Base-by-base conservation (phyloP, 305 asterid genomes). In the Solanum aculeatissimum region DNA sequence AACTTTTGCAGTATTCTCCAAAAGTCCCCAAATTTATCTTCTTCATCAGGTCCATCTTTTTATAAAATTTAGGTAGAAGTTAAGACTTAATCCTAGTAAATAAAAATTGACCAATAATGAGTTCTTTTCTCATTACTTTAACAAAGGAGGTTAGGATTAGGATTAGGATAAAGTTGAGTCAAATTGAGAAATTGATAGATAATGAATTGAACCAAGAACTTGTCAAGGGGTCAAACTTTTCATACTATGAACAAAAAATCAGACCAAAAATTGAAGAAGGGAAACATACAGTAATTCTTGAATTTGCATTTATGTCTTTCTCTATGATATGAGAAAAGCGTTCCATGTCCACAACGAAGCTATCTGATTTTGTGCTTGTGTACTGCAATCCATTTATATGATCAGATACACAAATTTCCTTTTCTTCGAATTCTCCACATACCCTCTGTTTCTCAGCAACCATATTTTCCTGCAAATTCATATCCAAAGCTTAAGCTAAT, bases 201-300 rank as follows among this genome's bases (percentile, higher is more conserved):
- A 0, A 7, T 40, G 27, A 69, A 32, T 69, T 19, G 51, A 38
- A 70, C 7, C 40, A 45, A 47, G 8, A 45, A 72, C 14, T 45
- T 72, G 57, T 23, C 19, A 42, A 27, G 15, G 42, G 11, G 38
- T 45, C 19, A 21, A 7, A 2, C 1, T 10, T 32, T 68, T 4
- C 27, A 35, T 8, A 66, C 57, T 72, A n/a, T 6, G 10, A 23
- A 70, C 11, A 11, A 38, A 60, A 19, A 29, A 23, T 43, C 0
- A 43, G 16, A n/a, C 13, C n/a, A 29, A 27, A 25, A 16, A 62
- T 9, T 58, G 29, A 19, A 1, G 45, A 82, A 43, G 7, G 3
- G 63, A 0, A 54, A 90, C 94, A 53, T 55, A 95, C 97, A 9
- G 91, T 86, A 82, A 89, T 87, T 89, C 94, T 93, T 81, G 98